Evolutionary conservation across 2,329 filamentous ascomycete genomes (phyloP), one percentile per base, ranked within the genome.

Genomic region (Colletotrichum siamense): DNA sequence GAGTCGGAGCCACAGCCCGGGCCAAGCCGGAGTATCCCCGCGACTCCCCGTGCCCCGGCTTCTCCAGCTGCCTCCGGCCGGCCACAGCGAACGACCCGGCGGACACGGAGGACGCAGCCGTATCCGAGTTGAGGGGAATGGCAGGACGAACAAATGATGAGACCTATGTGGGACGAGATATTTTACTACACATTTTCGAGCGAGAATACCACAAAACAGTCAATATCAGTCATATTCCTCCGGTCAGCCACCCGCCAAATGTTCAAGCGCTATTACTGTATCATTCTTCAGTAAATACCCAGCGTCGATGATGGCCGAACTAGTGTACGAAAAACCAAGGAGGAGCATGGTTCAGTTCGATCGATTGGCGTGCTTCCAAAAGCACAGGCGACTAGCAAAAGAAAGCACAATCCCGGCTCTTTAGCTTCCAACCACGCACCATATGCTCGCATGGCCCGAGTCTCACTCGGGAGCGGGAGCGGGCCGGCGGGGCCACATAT

Each of bases 201-300:
- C 44, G 6, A 49, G 44, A 49, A 49, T 49, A 49, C 44, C n/a
- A 49, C 10, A 49, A 22, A 0, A 8, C 6, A 49, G 1, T 7
- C 18, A 22, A 12, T 3, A 13, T 7, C 44, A 49, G 39, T 10
- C n/a, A 49, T 22, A 2, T 2, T 3, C 44, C n/a, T 22, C 6
- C 1, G 44, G 6, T 49, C n/a, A 2, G 39, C 3, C 0, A 6
- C 0, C 39, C 16, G 39, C 5, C 39, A 10, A 18, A 9, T 39
- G n/a, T n/a, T n/a, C n/a, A n/a, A n/a, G n/a, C n/a, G n/a, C n/a
- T n/a, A n/a, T n/a, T n/a, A n/a, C n/a, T n/a, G n/a, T n/a, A n/a
- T n/a, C n/a, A n/a, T n/a, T n/a, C n/a, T n/a, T n/a, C n/a, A n/a
- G n/a, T n/a, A n/a, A n/a, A n/a, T n/a, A n/a, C n/a, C n/a, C n/a